Conservation (phyloP, 179 eudicot genomes). For the Amaranthus tricolor region DNA sequence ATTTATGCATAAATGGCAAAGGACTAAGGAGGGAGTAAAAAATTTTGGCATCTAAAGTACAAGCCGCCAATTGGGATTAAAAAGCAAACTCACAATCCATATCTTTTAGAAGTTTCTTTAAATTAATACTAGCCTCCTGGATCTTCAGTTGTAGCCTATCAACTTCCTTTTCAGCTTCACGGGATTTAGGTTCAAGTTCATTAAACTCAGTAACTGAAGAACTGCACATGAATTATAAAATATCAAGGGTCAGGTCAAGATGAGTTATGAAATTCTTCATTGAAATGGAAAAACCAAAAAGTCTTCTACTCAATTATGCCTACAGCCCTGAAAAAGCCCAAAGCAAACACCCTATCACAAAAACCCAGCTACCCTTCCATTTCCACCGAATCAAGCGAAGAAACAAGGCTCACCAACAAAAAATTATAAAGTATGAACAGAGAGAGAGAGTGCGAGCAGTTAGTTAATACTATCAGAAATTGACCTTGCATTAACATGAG, state of each 20-base stretch:
- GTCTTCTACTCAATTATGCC: background rate
- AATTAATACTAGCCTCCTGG: constrained; percentile 54
- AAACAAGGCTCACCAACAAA: too few relatives aligned
- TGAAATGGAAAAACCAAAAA: background rate
- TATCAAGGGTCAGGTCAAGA: constrained; percentile 9
- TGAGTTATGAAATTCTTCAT: constrained; percentile 8
- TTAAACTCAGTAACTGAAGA: constrained; percentile 53
- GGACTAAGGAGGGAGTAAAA: too few relatives aligned
- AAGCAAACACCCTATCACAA: too few relatives aligned
- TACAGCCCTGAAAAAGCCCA: background rate
- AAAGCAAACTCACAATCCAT: constrained; percentile 70
- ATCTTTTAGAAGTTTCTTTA: constrained; percentile 61
- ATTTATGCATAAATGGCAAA: too few relatives aligned
- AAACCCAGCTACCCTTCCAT: too few relatives aligned
- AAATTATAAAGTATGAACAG: too few relatives aligned
- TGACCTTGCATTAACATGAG: too few relatives aligned
- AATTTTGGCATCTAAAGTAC: too few relatives aligned
- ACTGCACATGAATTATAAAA: constrained; percentile 38
- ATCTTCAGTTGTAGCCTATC: constrained; percentile 62
- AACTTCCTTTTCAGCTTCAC: constrained; percentile 85
- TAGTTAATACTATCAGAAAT: too few relatives aligned
- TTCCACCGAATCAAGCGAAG: too few relatives aligned
- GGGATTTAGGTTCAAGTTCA: constrained; percentile 62
- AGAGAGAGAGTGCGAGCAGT: too few relatives aligned
- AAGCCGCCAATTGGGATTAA: background rate